A percentile compares a stretch with the other conserved stretches of the same genome.
phyloP scores from a whole-genome alignment of 2,329 filamentous ascomycete genomes.

The Fusarium phyllophilum region DNA sequence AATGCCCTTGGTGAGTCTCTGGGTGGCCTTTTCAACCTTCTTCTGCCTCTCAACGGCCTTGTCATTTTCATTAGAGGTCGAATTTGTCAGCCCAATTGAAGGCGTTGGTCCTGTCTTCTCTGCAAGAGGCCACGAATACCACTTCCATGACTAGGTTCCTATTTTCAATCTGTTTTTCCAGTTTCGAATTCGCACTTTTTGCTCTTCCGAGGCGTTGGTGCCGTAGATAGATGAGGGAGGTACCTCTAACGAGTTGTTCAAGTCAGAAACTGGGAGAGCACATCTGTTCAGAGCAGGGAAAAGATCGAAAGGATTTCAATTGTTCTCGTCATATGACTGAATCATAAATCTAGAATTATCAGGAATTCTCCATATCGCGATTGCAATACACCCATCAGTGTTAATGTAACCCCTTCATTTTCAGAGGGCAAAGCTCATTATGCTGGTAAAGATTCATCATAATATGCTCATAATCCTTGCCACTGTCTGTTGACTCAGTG shows the following conservation, averaged over 20 bases:
- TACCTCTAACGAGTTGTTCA: background rate
- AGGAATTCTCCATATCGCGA: background rate
- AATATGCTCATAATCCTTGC: background rate
- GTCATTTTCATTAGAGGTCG: background rate
- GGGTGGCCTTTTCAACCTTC: background rate
- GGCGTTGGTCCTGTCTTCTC: background rate
- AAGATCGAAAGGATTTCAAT: background rate
- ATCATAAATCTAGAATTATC: background rate
- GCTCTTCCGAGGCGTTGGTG: background rate
- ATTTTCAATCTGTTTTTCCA: background rate
- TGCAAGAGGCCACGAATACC: background rate
- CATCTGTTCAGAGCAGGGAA: background rate
- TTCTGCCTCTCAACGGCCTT: background rate
- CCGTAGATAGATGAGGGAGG: background rate
- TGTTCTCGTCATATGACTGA: no score
- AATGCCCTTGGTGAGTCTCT: conserved; percentile 17
- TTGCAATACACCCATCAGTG: background rate
- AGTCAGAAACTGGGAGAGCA: background rate
- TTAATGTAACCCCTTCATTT: background rate
- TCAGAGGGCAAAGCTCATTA: background rate
- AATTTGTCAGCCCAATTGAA: background rate
- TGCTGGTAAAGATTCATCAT: no score
- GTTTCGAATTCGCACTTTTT: background rate
- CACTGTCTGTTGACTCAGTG: background rate
- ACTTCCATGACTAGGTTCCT: background rate